A percentile compares a stretch with the other conserved stretches of the same genome.
Conservation (phyloP, 176 grass and related monocot species). For the Musa itinerans region DNA sequence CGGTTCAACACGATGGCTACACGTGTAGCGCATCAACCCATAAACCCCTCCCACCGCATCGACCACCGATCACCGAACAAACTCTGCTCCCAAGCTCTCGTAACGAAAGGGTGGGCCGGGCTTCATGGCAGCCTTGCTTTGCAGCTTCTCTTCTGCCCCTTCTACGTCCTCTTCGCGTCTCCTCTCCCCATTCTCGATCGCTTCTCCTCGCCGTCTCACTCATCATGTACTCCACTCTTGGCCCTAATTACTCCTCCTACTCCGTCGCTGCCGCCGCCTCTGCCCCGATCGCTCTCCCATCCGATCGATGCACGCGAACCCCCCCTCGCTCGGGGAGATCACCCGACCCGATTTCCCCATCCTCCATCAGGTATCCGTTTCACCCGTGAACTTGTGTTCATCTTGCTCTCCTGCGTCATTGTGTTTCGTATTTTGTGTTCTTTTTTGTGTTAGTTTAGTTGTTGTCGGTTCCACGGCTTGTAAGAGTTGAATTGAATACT, state of each 20-base stretch:
- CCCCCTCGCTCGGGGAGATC: conserved; percentile 51
- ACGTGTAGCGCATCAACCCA: too few relatives aligned
- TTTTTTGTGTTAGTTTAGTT: not conserved
- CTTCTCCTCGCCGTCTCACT: not conserved
- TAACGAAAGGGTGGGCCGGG: too few relatives aligned
- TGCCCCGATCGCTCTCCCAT: conserved; percentile 29
- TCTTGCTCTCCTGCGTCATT: not conserved
- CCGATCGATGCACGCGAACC: conserved; percentile 37
- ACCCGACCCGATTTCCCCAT: conserved; percentile 76
- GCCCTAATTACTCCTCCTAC: conserved; percentile 2
- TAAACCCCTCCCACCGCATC: too few relatives aligned
- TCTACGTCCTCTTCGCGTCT: conserved; percentile 8
- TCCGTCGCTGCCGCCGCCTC: conserved; percentile 3
- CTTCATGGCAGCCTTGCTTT: conserved; percentile 22
- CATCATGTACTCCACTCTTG: not conserved
- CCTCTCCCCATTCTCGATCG: conserved; percentile 18
- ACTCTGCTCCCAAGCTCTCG: too few relatives aligned
- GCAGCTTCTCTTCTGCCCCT: conserved; percentile 17
- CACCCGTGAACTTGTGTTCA: not conserved
- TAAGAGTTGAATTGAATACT: not conserved
- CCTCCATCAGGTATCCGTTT: conserved; percentile 56
- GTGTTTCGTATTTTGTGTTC: not conserved
- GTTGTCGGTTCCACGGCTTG: not conserved
- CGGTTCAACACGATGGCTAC: too few relatives aligned
- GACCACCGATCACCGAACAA: too few relatives aligned